A percentile compares a stretch with the other conserved stretches of the same genome.
phyloP scores from a whole-genome alignment of 208 protist species.

The Trypanosoma theileri region DNA sequence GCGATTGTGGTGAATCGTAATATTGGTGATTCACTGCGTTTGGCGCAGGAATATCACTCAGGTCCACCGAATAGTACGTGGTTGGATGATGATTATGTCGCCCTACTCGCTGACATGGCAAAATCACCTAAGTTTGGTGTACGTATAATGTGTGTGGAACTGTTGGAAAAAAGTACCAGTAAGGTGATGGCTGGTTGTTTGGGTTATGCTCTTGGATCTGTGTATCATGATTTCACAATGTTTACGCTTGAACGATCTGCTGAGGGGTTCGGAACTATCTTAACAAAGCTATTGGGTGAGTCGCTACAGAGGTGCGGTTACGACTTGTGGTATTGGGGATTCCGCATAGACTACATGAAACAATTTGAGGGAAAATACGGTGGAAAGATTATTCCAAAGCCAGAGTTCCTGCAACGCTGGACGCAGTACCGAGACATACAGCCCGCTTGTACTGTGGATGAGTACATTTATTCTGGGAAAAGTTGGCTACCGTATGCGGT shows the following conservation, averaged over 20 bases:
- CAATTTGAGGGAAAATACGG: slow-evolving; percentile 60
- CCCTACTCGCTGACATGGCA: slow-evolving; percentile 26
- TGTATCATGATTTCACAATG: slow-evolving; percentile 85
- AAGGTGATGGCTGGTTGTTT: slow-evolving; percentile 61
- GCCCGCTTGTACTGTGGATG: slow-evolving; percentile 31
- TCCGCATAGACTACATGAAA: slow-evolving; percentile 63
- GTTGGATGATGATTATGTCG: slow-evolving; percentile 29
- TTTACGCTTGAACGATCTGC: slow-evolving; percentile 40
- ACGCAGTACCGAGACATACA: slow-evolving; percentile 30
- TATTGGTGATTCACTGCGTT: slow-evolving; percentile 33
- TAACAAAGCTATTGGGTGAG: slow-evolving; percentile 70
- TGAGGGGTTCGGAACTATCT: slow-evolving; percentile 46
- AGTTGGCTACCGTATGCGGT: slow-evolving; percentile 46
- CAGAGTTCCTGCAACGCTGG: slow-evolving; percentile 58
- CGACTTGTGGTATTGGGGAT: slow-evolving; percentile 81
- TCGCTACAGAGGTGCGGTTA: slow-evolving; percentile 75
- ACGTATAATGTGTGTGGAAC: slow-evolving; percentile 46
- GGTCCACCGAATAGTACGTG: slow-evolving; percentile 32
- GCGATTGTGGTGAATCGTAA: slow-evolving; percentile 46
- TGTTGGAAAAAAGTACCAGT: slow-evolving; percentile 34
- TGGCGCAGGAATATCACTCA: slow-evolving; percentile 50
- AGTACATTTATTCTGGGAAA: slow-evolving; percentile 39
- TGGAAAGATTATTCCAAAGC: slow-evolving; percentile 30
- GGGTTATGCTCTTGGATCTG: slow-evolving; percentile 52
- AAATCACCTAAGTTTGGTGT: slow-evolving; percentile 21